A percentile compares a stretch with the other conserved stretches of the same genome.
phyloP scores from a whole-genome alignment of 208 protist species.

The Trypanosoma avium region DNA sequence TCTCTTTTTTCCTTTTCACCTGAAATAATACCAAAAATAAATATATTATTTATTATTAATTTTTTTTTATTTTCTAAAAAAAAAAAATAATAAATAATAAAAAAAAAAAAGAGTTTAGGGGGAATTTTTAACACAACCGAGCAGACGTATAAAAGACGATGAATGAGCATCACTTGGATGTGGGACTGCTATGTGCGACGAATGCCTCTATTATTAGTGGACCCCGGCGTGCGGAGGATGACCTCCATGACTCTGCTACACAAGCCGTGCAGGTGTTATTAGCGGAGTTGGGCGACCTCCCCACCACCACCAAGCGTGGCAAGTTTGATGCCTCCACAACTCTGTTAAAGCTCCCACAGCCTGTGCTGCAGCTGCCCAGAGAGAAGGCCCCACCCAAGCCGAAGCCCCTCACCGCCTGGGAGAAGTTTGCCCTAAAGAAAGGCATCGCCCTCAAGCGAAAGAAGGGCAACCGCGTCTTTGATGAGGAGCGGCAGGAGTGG shows the following conservation, averaged over 20 bases:
- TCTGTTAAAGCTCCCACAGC: constrained; percentile 80
- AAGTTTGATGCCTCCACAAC: constrained; percentile 73
- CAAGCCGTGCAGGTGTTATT: constrained; percentile 70
- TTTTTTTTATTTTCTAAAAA: no score
- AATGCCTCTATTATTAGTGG: constrained; percentile 82
- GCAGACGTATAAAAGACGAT: no score
- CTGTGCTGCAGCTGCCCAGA: constrained; percentile 82
- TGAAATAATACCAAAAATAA: no score
- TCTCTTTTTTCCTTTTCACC: no score
- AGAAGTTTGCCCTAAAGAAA: constrained; percentile 93
- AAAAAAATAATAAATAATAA: constrained; percentile 2
- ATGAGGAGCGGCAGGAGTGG: constrained; percentile 90
- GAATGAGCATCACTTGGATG: constrained; percentile 78
- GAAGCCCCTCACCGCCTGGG: constrained; percentile 91
- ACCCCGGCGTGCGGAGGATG: constrained; percentile 74
- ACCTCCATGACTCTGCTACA: constrained; percentile 64
- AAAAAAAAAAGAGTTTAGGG: neutral
- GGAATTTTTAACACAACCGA: no score
- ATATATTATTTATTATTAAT: no score
- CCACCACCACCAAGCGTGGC: constrained; percentile 69
- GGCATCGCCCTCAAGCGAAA: constrained; percentile 90
- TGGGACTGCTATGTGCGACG: constrained; percentile 77
- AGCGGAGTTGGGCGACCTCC: constrained; percentile 63
- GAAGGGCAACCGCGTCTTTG: constrained; percentile 87
- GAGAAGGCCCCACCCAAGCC: constrained; percentile 90